phyloP scores from a whole-genome alignment of 2,329 filamentous ascomycete species.

The Ceratocystis lukuohia region DNA sequence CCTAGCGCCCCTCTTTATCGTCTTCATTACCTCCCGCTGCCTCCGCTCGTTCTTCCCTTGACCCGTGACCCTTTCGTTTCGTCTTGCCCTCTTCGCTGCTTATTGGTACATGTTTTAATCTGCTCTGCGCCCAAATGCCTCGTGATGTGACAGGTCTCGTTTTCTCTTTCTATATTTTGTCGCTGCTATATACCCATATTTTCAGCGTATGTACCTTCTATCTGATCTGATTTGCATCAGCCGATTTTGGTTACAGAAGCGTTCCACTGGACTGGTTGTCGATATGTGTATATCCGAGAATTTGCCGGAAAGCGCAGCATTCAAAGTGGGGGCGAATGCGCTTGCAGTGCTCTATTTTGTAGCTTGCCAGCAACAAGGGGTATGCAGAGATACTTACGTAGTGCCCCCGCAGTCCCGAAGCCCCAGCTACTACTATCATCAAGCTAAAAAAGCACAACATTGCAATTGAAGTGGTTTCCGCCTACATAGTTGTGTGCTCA shows the following conservation, averaged over 20 bases:
- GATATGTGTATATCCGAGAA: too few species aligned
- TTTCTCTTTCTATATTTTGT: background rate
- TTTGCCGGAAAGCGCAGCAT: too few species aligned
- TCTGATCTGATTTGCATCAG: background rate
- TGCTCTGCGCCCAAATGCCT: background rate
- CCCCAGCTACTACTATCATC: background rate
- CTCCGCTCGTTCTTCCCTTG: background rate
- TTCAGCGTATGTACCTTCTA: background rate
- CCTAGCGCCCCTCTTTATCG: background rate
- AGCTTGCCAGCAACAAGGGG: background rate
- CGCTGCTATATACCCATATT: background rate
- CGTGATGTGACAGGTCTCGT: background rate
- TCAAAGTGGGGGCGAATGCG: background rate
- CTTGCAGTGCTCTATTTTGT: background rate
- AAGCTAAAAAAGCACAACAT: background rate
- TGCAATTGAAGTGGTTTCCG: background rate
- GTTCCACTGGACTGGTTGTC: background rate
- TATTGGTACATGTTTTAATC: background rate
- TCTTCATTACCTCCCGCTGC: background rate
- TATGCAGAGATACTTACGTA: background rate
- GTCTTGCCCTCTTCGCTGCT: background rate
- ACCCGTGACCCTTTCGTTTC: background rate
- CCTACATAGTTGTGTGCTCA: background rate
- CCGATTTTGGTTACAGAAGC: background rate
- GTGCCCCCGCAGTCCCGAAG: background rate